Evolutionary conservation across 2,329 filamentous ascomycete genomes (phyloP), one percentile per base, ranked within the genome.

Genomic region (Calonectria naviculata): DNA sequence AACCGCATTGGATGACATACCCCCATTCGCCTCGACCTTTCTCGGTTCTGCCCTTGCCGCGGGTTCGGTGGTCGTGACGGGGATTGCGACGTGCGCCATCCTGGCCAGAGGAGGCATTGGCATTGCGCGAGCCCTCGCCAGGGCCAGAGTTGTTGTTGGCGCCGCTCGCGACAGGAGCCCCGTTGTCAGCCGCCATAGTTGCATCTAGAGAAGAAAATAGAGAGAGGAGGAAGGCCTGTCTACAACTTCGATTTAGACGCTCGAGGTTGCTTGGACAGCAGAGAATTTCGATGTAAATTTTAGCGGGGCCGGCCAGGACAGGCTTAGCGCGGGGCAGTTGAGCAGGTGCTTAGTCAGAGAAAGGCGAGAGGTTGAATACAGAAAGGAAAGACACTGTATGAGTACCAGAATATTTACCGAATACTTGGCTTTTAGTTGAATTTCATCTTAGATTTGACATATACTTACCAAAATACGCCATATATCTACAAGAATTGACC

Each of bases 141-240:
- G 74, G 60, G 41, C 71, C 71, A 47, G 75, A 38, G 38, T 75
- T 68, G 36, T 75, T 68, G 36, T 63, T 70, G 56, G 75, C 71
- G 69, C 76, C 71, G 68, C 73, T 77, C 73, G 77, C 71, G 73
- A 75, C 74, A 80, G 76, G 70, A 78, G 74, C 67, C 68, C 81
- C 80, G 69, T 78, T 75, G 74, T 74, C 75, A 75, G 77, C 75
- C 73, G 79, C 80, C 81, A 83, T 83, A 70, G 52, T 76, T 78
- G 78, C 80, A 83, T 82, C 71, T 76, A 71, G 65, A 29, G 58
- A 63, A 42, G n/a, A 44, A 63, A 26, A 38, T 21, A 58, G 24
- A 54, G 21, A 56, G 58, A 58, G 38, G 52, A 58, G 21, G 60
- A 64, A 64, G 46, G n/a, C 21, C 47, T 12, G 41, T 56, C 29